Conservation (phyloP, 2,329 filamentous ascomycete species). For the Lasiodiplodia citricola region DNA sequence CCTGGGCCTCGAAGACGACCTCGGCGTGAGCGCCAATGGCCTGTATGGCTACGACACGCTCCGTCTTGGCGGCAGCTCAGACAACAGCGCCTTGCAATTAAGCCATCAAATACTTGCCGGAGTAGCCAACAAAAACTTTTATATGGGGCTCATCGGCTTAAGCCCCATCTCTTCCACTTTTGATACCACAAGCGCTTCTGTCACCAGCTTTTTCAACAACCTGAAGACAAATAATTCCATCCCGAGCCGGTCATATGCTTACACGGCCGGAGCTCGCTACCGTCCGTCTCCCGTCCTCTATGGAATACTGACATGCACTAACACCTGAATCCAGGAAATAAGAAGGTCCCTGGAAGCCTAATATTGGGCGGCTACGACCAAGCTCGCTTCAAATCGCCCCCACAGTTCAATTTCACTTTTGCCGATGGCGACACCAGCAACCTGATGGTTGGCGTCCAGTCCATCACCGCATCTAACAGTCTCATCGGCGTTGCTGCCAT, state of each 20-base stretch:
- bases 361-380: constrained; percentile 51
- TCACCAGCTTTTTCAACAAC: constrained; percentile 38
- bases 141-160: constrained; percentile 29
- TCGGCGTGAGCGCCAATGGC: constrained; percentile 37
- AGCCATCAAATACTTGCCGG: constrained; percentile 40
- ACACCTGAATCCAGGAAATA: constrained; percentile 25
- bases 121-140: constrained; percentile 39
- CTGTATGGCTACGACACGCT: constrained; percentile 43
- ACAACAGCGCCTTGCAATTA: constrained; percentile 33
- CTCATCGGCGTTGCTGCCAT: constrained; percentile 4
- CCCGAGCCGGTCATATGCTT: constrained; percentile 43
- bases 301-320: not conserved
- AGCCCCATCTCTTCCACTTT: constrained; percentile 37
- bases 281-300: constrained; percentile 26
- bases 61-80: constrained; percentile 35
- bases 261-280: constrained; percentile 45
- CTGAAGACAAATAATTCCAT: constrained; percentile 40
- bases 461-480: constrained; percentile 30
- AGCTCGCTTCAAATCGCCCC: constrained; percentile 41
- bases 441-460: constrained; percentile 36
- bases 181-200: constrained; percentile 35
- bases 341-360: constrained; percentile 43
- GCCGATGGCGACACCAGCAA: constrained; percentile 34
- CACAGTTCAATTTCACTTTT: constrained; percentile 33
- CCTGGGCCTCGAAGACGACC: constrained; percentile 39